Base-by-base conservation (phyloP, 257 asterid genomes). In the Plantago elongata region DNA sequence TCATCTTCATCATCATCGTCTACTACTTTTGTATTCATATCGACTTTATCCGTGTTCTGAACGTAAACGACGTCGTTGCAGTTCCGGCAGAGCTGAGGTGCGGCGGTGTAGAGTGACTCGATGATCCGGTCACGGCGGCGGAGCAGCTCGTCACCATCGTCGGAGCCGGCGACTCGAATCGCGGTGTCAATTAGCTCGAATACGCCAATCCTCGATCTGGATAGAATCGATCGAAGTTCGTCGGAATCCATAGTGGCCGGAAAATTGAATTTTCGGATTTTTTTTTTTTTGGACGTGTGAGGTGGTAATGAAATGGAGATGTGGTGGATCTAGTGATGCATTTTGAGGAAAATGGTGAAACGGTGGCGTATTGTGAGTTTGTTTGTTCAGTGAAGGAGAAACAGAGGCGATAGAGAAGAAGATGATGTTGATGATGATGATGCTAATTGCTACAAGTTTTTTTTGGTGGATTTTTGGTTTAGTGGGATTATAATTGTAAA, bases 141-240 rank as follows among this genome's bases (percentile, higher is more conserved):
- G 64, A 81, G 90, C 75, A 93, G 61, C 10, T 89, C 96, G 1
- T 80, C 85, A 46, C 76, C 74, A 75, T 68, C 77, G 74, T 93
- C 99, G 43, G 79, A 44, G 54, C 80, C 47, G 18, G 97, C 99
- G 59, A 93, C 87, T 58, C 74, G 64, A 54, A 93, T 84, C 68
- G 99, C 99, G 56, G 97, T 69, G 9, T 85, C 94, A 27, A 93
- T 89, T 70, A 93, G 45, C 45, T 79, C 59, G 97, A 97, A 93
- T 6, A 93, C 78, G 27, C 83, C 95, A 37, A 77, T 83, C 17
- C 83, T 75, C 14, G 99, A 81, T 72, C 79, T 72, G 61, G 92
- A 82, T 52, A 89, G 57, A 68, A 93, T 76, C 75, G 75, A 51
- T 5, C 96, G 85, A 43, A 93, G 63, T 51, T 82, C 90, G 3